Conservation (phyloP, 1,139 yeast species). For the Protomyces lactucae-debilis region DNA sequence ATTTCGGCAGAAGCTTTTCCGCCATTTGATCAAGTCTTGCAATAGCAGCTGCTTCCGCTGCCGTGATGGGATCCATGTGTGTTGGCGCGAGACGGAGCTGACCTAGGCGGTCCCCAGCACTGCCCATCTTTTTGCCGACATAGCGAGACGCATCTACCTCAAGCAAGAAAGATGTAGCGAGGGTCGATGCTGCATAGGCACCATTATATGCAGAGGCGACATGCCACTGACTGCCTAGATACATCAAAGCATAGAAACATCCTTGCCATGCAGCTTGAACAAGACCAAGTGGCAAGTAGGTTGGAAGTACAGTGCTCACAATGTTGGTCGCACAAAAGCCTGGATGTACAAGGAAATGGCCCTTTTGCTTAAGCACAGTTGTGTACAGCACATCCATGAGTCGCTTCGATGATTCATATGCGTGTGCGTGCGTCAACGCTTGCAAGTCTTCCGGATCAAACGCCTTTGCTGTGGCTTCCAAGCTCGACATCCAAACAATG, state of each 20-base stretch:
- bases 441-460: conserved; percentile 64
- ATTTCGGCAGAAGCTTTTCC: background rate
- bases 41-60: background rate
- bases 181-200: conserved; percentile 75
- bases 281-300: conserved; percentile 69
- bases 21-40: background rate
- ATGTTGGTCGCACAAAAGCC: conserved; percentile 88
- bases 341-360: conserved; percentile 82
- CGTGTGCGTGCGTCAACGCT: conserved; percentile 54
- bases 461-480: conserved; percentile 22
- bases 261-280: conserved; percentile 44
- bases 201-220: conserved; percentile 83
- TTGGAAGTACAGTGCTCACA: conserved; percentile 67
- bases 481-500: conserved; percentile 24
- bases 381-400: conserved; percentile 75
- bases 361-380: conserved; percentile 45
- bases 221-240: conserved; percentile 80
- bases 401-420: conserved; percentile 92
- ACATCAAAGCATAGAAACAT: conserved; percentile 71
- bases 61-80: background rate
- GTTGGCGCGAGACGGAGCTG: background rate
- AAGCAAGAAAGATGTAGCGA: conserved; percentile 41
- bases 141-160: background rate
- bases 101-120: conserved; percentile 40
- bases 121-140: conserved; percentile 24